Base-by-base conservation (phyloP, 176 grass and related monocot genomes). In the Chloris gayana region DNA sequence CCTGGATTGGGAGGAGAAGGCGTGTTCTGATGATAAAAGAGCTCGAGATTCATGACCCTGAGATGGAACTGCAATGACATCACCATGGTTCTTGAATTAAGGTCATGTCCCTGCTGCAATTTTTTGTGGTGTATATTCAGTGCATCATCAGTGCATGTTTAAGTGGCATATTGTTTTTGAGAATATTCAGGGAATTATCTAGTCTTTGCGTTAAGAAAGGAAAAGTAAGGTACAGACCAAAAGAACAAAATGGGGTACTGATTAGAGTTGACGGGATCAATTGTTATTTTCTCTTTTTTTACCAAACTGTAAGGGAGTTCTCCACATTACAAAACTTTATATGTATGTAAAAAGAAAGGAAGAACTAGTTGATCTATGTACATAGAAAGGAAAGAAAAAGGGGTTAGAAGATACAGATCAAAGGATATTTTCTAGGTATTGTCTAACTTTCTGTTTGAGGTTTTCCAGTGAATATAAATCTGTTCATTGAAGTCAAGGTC, bases 21-120 rank as follows among this genome's bases (percentile, higher is more conserved):
- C 86, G 92, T 14, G 88, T 98, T 83, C 73, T 98, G 2, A 94
- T 98, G 95, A 57, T 98, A 31, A 98, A 98, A 67, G 59, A 81
- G 46, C 77, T 76, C 53, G 73, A 82, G 9, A 38, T 83, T 57
- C 75, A 82, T 56, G 59, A 83, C 47, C 12, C 14, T 73, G 61
- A 54, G 26, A 62, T 69, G 25, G 7, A 75, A 76, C 64, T 45
- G 15, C 54, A 81, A 76, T 84, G 75, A 74, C 5, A 7, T 12
- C 1, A 1, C 1, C 39, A 31, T 39, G n/a, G 29, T 73, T 79
- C 27, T 50, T 30, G 22, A 22, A 42, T 45, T 58, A 15, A 24
- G 4, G 19, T 26, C 31, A 37, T 0, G 17, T 31, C 8, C 13
- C 9, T 33, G 34, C 34, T 46, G 11, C 21, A 30, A 63, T 70